Evolutionary conservation across 2,329 filamentous ascomycete genomes (phyloP).

Genomic region (Pyrenochaeta sp.): DNA sequence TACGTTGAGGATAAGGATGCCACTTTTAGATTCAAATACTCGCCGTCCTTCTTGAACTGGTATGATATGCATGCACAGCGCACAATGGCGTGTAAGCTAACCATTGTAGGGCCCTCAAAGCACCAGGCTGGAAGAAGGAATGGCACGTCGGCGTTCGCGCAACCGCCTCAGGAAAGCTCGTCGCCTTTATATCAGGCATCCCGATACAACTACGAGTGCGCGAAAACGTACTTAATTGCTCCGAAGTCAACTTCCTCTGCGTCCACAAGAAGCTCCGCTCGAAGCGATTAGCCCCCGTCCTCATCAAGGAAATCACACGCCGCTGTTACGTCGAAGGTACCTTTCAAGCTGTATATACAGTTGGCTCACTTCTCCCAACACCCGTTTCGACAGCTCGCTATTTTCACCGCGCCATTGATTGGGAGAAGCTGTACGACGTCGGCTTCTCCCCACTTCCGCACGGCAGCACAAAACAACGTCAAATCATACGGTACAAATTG

Average conservation of each 20-base stretch:
- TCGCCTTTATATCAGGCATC: conserved; percentile 95
- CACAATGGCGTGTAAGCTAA: conserved; percentile 12
- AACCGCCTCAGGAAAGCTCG: conserved; percentile 81
- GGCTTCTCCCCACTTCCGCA: conserved; percentile 90
- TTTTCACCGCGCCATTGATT: conserved; percentile 92
- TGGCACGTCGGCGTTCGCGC: conserved; percentile 97
- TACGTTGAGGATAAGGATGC: conserved; percentile 98
- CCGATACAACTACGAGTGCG: conserved; percentile 85
- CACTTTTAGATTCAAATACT: conserved; percentile 98
- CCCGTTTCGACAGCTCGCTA: conserved; percentile 94
- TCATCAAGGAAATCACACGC: conserved; percentile 97
- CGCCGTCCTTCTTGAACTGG: conserved; percentile 87
- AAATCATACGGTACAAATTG: conserved; percentile 85
- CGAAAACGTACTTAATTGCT: conserved; percentile 75
- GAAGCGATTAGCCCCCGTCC: conserved; percentile 88
- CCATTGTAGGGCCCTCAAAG: conserved; percentile 80
- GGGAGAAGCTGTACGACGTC: conserved; percentile 94
- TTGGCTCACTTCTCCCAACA: conserved; percentile 87
- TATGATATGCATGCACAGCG: conserved; percentile 50
- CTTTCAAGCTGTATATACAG: conserved; percentile 97
- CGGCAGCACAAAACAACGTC: conserved; percentile 83
- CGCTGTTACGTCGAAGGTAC: conserved; percentile 86
- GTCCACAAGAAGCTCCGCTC: conserved; percentile 97
- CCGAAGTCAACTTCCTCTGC: conserved; percentile 98
- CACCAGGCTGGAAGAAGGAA: conserved; percentile 90